Percentiles rank a stretch among this genome's conserved stretches.
phyloP scores from a whole-genome alignment of 495 filamentous ascomycete species.

The Penicillium bovifimosum region DNA sequence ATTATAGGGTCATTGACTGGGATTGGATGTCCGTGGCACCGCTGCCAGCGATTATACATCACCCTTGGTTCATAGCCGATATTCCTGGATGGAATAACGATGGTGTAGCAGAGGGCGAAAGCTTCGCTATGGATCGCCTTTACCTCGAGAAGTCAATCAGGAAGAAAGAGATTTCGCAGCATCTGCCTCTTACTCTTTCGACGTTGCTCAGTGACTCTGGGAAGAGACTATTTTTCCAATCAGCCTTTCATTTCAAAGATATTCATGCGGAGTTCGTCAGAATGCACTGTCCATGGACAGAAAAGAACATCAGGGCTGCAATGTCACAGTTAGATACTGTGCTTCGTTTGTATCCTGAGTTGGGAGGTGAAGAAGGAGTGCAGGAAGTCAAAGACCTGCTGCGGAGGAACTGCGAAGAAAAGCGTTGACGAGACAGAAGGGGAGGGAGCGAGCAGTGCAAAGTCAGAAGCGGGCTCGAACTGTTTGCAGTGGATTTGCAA shows the following conservation, averaged over 20 bases:
- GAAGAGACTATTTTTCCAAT: conserved; percentile 10
- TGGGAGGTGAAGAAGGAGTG: too few species aligned
- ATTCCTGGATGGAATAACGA: conserved; percentile 10
- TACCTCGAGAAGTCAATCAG: conserved; percentile 1
- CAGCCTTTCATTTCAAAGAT: conserved; percentile 10
- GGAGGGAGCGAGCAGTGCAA: too few species aligned
- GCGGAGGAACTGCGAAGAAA: too few species aligned
- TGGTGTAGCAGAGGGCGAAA: conserved; percentile 2
- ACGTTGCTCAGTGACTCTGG: conserved; percentile 2
- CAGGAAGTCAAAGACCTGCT: too few species aligned
- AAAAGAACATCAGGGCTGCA: conserved; percentile 13
- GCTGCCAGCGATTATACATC: conserved; percentile 8
- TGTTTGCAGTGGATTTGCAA: too few species aligned
- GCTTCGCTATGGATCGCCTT: neutral
- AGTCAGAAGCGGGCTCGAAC: too few species aligned
- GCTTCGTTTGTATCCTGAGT: conserved; percentile 17
- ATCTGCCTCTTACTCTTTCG: neutral
- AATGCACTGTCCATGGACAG: conserved; percentile 11
- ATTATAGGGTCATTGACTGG: conserved; percentile 19
- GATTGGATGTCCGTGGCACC: conserved; percentile 5
- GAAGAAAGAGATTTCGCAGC: neutral
- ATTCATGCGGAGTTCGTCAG: conserved; percentile 14
- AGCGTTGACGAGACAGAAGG: too few species aligned
- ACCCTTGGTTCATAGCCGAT: conserved; percentile 13
- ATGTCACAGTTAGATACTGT: conserved; percentile 10